Conservation (phyloP, 306 rosid genomes). For the Prosopis cineraria region DNA sequence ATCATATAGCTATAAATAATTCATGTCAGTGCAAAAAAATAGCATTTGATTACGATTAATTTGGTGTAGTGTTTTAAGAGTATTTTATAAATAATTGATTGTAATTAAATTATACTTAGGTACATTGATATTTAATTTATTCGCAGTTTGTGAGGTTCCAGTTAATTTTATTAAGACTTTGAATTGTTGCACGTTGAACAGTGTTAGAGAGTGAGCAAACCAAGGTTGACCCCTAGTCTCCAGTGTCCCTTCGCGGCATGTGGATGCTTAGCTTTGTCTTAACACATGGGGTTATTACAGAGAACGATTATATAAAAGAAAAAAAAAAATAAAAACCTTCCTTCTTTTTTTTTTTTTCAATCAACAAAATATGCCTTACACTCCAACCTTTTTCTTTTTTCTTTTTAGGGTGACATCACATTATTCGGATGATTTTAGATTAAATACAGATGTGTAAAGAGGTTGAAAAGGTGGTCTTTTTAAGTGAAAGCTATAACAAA, state of each 20-base stretch:
- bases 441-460: background rate
- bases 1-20: background rate
- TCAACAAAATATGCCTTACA: too few species aligned
- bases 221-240: constrained; percentile 4
- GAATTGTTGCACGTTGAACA: constrained; percentile 6
- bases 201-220: background rate
- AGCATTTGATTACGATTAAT: too few species aligned
- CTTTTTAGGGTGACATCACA: too few species aligned
- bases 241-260: background rate
- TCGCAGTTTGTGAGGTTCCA: constrained; percentile 29
- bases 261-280: background rate
- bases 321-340: background rate
- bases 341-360: too few species aligned
- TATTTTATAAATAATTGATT: too few species aligned
- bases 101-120: background rate
- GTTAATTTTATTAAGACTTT: constrained; percentile 1
- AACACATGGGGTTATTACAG: too few species aligned
- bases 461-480: background rate
- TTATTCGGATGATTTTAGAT: constrained; percentile 7
- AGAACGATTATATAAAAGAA: too few species aligned
- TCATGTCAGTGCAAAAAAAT: background rate
- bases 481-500: background rate
- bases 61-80: too few species aligned
- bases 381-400: too few species aligned
- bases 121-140: background rate